A percentile compares a stretch with the other conserved stretches of the same genome.
phyloP scores from a whole-genome alignment of 2,329 filamentous ascomycete species.

The Tolypocladium album region DNA sequence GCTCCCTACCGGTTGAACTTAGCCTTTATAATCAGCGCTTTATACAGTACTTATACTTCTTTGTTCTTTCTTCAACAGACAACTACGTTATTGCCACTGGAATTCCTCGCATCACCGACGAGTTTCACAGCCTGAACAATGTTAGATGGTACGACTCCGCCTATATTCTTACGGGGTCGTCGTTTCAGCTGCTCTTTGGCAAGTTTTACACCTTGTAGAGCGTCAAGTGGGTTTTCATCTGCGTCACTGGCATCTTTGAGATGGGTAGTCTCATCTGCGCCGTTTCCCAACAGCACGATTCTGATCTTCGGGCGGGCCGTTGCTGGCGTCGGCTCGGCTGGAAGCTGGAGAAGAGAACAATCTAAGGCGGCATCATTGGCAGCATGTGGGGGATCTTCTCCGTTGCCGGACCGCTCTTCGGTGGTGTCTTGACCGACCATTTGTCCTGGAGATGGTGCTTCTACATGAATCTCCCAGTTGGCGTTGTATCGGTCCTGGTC shows the following conservation, averaged over 20 bases:
- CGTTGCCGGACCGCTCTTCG: slow-evolving; percentile 21
- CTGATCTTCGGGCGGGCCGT: slow-evolving; percentile 25
- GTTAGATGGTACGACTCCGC: slow-evolving; percentile 39
- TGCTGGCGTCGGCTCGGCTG: slow-evolving; percentile 29
- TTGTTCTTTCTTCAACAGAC: no score
- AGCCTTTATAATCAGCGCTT: slow-evolving; percentile 21
- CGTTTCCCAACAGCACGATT: slow-evolving; percentile 15
- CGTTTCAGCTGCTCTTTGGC: slow-evolving; percentile 27
- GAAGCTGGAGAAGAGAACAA: slow-evolving; percentile 20
- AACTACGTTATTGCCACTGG: slow-evolving; percentile 32
- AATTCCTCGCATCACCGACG: slow-evolving; percentile 30
- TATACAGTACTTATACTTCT: slow-evolving; percentile 10
- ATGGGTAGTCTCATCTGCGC: slow-evolving; percentile 31
- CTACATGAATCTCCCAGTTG: slow-evolving; percentile 29
- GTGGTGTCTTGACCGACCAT: slow-evolving; percentile 23
- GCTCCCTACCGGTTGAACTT: neutral
- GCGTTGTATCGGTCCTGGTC: slow-evolving; percentile 19
- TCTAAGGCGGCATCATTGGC: slow-evolving; percentile 24
- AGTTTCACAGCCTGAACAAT: slow-evolving; percentile 32
- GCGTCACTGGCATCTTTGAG: slow-evolving; percentile 28
- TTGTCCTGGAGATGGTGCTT: slow-evolving; percentile 29
- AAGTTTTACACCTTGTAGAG: slow-evolving; percentile 34
- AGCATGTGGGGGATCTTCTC: slow-evolving; percentile 35
- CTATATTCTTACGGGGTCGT: slow-evolving; percentile 29
- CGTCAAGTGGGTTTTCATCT: slow-evolving; percentile 29